Evolutionary conservation across 805 yeast genomes (phyloP), one percentile per base, ranked within the genome.

Genomic region (Pichia californica): DNA sequence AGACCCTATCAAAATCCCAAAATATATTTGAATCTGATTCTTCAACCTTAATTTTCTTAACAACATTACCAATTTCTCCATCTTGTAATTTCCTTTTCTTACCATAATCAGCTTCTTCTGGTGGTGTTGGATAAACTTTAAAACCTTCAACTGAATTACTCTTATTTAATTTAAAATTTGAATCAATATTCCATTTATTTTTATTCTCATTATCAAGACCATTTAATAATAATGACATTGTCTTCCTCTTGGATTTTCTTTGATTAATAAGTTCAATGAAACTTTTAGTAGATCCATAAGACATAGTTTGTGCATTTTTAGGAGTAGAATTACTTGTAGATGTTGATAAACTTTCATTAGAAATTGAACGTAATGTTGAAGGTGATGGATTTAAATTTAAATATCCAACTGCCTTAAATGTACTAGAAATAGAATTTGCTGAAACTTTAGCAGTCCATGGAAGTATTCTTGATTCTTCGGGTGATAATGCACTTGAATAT

Each of bases 371-470:
- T 11, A 32, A 20, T 19, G 32, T 7, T 25, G 36, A 20, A 6
- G 46, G 46, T 18, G 46, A 32, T 11, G 39, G 18, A n/a, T 37
- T 23, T 16, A 38, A 27, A 30, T 44, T 44, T n/a, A 36, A 6
- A 18, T 36, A 30, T 2, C 8, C 3, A 20, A 36, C 31, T 7
- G 47, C 34, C 14, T 63, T 62, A 54, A 76, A 74, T 0, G 77
- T 70, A 7, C 74, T 64, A 1, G 66, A 47, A 16, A 76, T 63
- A 13, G 73, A 70, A 15, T 57, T 57, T 1, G 79, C 71, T 37
- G 67, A 68, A n/a, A 74, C 63, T 31, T 68, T 71, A 35, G 76
- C 67, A 2, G 58, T 66, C 61, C 62, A 59, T 26, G 35, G 23
- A 3, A 35, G n/a, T 6, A 34, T 5, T 15, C 18, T 27, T 11